Percentiles rank a stretch among this genome's conserved stretches.
These are phyloP conservation scores for Penicillium paxilli DNA, from an alignment of 495 filamentous ascomycete species.

Conservation along the genomic window DNA sequence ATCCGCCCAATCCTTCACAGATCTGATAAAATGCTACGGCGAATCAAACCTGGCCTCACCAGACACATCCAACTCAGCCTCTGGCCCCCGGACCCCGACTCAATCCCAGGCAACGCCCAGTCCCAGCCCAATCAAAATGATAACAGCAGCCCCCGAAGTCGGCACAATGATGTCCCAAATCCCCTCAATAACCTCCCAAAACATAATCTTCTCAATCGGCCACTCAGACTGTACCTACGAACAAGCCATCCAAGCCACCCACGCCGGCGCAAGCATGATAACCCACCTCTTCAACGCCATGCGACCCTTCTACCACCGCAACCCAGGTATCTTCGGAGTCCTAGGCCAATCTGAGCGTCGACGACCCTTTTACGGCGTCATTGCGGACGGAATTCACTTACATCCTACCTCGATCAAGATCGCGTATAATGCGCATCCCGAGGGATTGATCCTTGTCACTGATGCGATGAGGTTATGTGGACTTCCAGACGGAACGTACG, in stretches of 20 bases:
- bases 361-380: constrained; percentile 59
- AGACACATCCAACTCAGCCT: no score
- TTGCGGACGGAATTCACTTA: constrained; percentile 63
- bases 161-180: constrained; percentile 63
- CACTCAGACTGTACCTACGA: constrained; percentile 81
- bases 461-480: constrained; percentile 65
- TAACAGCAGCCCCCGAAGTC: constrained; percentile 80
- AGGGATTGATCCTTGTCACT: constrained; percentile 58
- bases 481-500: constrained; percentile 72
- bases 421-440: constrained; percentile 57
- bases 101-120: no score
- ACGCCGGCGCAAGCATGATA: constrained; percentile 75
- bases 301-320: constrained; percentile 79
- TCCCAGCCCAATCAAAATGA: constrained; percentile 60
- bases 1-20: constrained; percentile 46
- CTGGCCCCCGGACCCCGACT: no score
- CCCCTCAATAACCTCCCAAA: constrained; percentile 54
- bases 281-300: constrained; percentile 93
- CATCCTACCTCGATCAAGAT: constrained; percentile 61
- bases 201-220: constrained; percentile 74
- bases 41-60: constrained; percentile 49
- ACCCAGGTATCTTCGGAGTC: constrained; percentile 80
- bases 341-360: constrained; percentile 52
- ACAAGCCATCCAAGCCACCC: constrained; percentile 63
- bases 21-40: constrained; percentile 71